Evolutionary conservation across 1,284 basidiomycete species (phyloP), one percentile per base, ranked within the genome.

Genomic region (Boletus sp.): DNA sequence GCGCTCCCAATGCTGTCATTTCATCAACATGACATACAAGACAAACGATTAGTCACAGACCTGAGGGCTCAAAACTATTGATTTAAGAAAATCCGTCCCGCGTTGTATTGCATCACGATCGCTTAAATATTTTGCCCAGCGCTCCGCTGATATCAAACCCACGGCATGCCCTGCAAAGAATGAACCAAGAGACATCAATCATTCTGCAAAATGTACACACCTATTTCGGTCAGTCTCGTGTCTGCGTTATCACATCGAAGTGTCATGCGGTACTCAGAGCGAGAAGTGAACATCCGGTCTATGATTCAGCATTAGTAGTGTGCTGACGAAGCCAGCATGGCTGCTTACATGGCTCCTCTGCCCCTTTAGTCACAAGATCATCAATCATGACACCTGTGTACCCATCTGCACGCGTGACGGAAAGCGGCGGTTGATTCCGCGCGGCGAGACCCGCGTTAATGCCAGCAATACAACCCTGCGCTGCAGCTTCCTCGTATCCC

Each of bases 211-310:
- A 48, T 10, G 9, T 6, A 16, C 42, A 20, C 32, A 80, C 86
- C 89, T 62, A 82, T 82, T 55, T 78, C 76, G 0, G 92, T 94
- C 46, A 95, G 69, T 29, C 91, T 76, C 46, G 81, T 46, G 68
- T 94, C 91, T 2, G 92, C 92, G 55, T 95, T 94, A 68, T 95
- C 92, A 43, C 88, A 84, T 38, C 92, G 75, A 36, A 94, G 76
- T 0, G 85, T 84, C 77, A 95, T 83, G 23, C 92, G 80, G 61
- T 92, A 95, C 60, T 95, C 92, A 27, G 88, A 90, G 38, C 92
- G 77, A 17, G 88, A 88, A 0, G 92, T 94, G 65, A 94, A 94
- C 91, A 94, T 94, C 30, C 92, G 85, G 59, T 94, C 89, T 92
- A 54, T 37, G 14, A 41, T 9, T 46, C 25, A 12, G 25, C 8